These are phyloP conservation scores for Vitis riparia DNA, from an alignment of 164 flowering plant species.

Conservation along the genomic window DNA sequence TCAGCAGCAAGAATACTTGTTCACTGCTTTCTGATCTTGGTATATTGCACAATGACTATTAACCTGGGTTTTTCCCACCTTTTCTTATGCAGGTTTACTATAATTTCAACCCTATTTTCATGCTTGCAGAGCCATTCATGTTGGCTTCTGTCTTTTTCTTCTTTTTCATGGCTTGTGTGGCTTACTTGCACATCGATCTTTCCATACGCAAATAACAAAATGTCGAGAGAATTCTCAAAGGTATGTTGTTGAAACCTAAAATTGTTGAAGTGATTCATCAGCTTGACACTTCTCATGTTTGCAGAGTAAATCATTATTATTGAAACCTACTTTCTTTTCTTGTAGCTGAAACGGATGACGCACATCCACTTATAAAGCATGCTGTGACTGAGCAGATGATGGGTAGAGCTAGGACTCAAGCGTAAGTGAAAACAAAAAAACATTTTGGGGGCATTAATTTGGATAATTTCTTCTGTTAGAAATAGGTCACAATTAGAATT, in stretches of 20 bases:
- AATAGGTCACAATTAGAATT: background rate
- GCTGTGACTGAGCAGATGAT: background rate
- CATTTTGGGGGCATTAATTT: background rate
- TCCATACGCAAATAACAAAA: constrained; percentile 56
- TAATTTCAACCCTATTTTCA: constrained; percentile 77
- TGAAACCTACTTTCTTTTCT: background rate
- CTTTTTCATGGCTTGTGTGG: constrained; percentile 64
- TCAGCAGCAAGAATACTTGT: too few relatives aligned
- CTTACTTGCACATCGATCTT: constrained; percentile 80
- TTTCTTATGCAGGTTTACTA: constrained; percentile 74
- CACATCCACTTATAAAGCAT: background rate
- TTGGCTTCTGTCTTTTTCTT: constrained; percentile 67
- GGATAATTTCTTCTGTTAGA: background rate
- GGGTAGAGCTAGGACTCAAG: background rate
- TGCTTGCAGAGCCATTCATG: constrained; percentile 96
- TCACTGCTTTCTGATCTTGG: too few relatives aligned
- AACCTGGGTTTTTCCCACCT: background rate
- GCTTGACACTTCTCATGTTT: too few relatives aligned
- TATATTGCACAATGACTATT: background rate
- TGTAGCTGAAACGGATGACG: background rate
- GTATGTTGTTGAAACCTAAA: background rate
- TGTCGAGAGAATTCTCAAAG: background rate
- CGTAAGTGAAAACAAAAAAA: background rate
- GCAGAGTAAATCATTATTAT: background rate
- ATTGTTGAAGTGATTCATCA: too few relatives aligned